Conservation (phyloP, 768 basidiomycete genomes). For the Artomyces pyxidatus region DNA sequence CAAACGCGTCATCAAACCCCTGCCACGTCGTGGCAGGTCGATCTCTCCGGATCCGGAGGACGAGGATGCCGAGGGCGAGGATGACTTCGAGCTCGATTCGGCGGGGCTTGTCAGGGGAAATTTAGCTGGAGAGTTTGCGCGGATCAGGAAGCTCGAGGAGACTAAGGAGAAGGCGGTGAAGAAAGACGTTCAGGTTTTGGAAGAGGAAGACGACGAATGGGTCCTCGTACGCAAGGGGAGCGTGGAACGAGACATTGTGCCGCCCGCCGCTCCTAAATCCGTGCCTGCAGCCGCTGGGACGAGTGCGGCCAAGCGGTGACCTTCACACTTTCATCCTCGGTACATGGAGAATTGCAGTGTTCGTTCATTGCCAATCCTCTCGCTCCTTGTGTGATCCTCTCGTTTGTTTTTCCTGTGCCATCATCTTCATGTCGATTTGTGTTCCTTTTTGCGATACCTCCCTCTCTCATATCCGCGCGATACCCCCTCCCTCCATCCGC, state of each 20-base stretch:
- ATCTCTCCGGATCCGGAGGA: slow-evolving; percentile 5
- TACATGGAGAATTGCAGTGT: too few species aligned
- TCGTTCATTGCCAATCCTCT: too few species aligned
- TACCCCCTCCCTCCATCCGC: not conserved
- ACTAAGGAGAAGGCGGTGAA: not conserved
- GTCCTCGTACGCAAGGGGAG: not conserved
- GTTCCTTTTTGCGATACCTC: not conserved
- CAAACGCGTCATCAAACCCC: not conserved
- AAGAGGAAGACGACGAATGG: not conserved
- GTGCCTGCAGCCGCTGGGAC: too few species aligned
- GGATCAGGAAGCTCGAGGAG: slow-evolving; percentile 7
- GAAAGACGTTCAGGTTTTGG: not conserved
- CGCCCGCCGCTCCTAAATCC: too few species aligned
- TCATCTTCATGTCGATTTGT: not conserved
- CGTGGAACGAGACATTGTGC: too few species aligned
- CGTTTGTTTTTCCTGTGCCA: not conserved
- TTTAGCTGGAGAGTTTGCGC: slow-evolving; percentile 11
- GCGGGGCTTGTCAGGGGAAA: slow-evolving; percentile 5
- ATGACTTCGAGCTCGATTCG: not conserved
- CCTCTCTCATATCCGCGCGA: not conserved
- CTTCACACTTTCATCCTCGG: too few species aligned
- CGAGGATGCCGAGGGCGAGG: slow-evolving; percentile 9
- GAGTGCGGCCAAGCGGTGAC: too few species aligned
- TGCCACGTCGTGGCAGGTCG: not conserved
- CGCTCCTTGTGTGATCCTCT: not conserved